Conservation (phyloP, 202 grass and related monocot genomes). For the Cymbopogon flexuosus region DNA sequence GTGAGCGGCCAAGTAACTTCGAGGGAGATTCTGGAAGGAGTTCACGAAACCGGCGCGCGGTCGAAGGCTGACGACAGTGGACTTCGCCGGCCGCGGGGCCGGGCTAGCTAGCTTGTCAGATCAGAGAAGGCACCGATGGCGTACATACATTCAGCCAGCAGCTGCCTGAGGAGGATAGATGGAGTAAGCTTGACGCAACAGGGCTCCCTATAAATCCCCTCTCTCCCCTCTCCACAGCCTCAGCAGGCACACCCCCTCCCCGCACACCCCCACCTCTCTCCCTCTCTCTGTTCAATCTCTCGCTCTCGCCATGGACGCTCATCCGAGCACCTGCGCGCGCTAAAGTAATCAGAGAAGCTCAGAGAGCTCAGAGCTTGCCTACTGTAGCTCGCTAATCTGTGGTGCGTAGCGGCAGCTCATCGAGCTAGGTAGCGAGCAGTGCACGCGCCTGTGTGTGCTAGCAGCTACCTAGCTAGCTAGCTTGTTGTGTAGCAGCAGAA, state of each 20-base stretch:
- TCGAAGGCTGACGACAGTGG: background rate
- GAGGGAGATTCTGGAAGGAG: slow-evolving; percentile 1
- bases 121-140: slow-evolving; percentile 39
- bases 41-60: background rate
- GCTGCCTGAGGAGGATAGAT: background rate
- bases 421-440: background rate
- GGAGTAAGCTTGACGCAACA: slow-evolving; percentile 45
- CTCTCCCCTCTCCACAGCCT: background rate
- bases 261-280: background rate
- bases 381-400: background rate
- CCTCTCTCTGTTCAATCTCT: background rate
- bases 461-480: background rate
- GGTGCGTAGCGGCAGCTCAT: too few species aligned
- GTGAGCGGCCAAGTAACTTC: slow-evolving; percentile 8
- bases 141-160: background rate
- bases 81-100: background rate
- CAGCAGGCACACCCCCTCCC: too few species aligned
- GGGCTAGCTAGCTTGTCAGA: slow-evolving; percentile 16
- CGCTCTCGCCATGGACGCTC: slow-evolving; percentile 36
- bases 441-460: background rate
- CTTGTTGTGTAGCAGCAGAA: background rate
- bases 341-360: slow-evolving; percentile 27
- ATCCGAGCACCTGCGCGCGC: slow-evolving; percentile 16
- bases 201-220: slow-evolving; percentile 39
- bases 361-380: background rate